Evolutionary conservation across 2,329 filamentous ascomycete genomes (phyloP).

Genomic region (Neopestalotiopsis sp.): DNA sequence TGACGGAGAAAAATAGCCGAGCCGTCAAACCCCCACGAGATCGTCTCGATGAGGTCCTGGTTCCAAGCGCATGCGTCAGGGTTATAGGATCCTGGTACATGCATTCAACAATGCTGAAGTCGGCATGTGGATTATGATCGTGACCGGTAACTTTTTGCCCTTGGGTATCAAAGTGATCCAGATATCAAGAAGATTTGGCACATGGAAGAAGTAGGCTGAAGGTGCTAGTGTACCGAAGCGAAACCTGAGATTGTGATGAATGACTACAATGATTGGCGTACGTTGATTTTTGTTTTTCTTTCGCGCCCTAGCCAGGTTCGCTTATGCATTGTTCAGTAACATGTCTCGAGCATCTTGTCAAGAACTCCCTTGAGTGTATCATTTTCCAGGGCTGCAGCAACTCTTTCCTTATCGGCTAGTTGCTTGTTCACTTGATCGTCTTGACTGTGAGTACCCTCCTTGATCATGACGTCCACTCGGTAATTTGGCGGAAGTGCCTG

Average conservation of each 20-base stretch:
- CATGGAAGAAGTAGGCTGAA: neutral
- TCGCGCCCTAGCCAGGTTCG: neutral
- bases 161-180: neutral
- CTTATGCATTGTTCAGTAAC: slow-evolving; percentile 54
- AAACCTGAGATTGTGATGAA: neutral
- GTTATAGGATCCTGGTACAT: slow-evolving; percentile 2
- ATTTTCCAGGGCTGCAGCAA: slow-evolving; percentile 94
- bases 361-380: slow-evolving; percentile 86
- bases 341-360: slow-evolving; percentile 92
- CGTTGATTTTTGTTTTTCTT: neutral
- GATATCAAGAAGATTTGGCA: neutral
- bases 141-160: neutral
- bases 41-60: neutral
- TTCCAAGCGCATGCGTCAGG: neutral
- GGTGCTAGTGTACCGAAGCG: neutral
- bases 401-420: slow-evolving; percentile 92
- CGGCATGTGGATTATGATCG: neutral
- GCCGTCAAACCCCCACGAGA: neutral
- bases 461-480: slow-evolving; percentile 89
- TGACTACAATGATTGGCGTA: slow-evolving; percentile 3
- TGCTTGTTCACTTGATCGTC: slow-evolving; percentile 98
- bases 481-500: slow-evolving; percentile 91
- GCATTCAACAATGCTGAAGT: neutral
- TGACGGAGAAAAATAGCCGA: neutral
- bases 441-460: slow-evolving; percentile 93